Evolutionary conservation across 805 yeast genomes (phyloP).

Genomic region (Monosporozyma aerobia): DNA sequence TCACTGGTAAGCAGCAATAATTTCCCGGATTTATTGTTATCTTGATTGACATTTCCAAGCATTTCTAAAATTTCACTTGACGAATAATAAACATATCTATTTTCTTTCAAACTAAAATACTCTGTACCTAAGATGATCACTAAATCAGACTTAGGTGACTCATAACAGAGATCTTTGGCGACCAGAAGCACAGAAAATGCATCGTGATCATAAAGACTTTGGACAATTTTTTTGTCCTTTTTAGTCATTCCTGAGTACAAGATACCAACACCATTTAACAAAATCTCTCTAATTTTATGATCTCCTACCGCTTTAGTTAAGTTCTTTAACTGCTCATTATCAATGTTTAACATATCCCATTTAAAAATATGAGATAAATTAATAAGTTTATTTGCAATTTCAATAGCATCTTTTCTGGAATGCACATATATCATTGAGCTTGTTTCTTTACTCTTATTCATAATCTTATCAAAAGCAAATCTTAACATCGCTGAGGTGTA

Average conservation of each 20-base stretch:
- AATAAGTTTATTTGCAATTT: constrained; percentile 39
- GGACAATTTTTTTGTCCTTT: constrained; percentile 47
- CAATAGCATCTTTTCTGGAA: constrained; percentile 43
- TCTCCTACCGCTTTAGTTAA: constrained; percentile 37
- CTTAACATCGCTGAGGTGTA: constrained; percentile 39
- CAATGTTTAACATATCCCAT: constrained; percentile 34
- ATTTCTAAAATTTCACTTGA: constrained; percentile 57
- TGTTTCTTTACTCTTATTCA: constrained; percentile 21
- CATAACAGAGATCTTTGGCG: constrained; percentile 45
- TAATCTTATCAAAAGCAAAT: constrained; percentile 39
- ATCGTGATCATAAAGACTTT: constrained; percentile 41
- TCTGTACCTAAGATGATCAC: constrained; percentile 67
- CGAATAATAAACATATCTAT: constrained; percentile 58
- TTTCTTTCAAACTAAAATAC: constrained; percentile 63
- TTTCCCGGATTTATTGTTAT: constrained; percentile 25
- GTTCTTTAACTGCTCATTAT: constrained; percentile 18
- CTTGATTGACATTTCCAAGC: constrained; percentile 39
- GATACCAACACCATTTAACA: constrained; percentile 56
- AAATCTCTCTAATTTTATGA: constrained; percentile 32
- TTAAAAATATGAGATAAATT: constrained; percentile 32
- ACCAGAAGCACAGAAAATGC: constrained; percentile 51
- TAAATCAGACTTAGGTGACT: constrained; percentile 42
- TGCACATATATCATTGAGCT: constrained; percentile 50
- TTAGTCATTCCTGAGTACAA: constrained; percentile 48
- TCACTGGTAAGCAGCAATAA: constrained; percentile 51